Conservation (phyloP, 306 rosid species). For the Pterocarpus macrocarpus region DNA sequence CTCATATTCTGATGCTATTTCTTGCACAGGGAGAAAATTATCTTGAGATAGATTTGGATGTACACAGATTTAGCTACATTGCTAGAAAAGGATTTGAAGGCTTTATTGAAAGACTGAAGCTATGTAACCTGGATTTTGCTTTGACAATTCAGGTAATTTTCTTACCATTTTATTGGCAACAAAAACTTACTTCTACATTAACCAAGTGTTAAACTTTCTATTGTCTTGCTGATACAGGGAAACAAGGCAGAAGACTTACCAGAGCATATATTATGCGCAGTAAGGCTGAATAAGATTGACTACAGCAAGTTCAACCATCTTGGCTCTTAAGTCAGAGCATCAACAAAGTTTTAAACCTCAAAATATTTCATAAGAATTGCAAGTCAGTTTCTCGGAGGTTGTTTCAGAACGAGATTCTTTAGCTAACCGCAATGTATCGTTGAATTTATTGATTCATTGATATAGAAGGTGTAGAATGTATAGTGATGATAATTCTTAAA, state of each 20-base stretch:
- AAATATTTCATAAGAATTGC: constrained; percentile 24
- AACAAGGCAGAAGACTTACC: constrained; percentile 92
- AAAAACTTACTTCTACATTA: constrained; percentile 13
- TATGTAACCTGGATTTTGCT: constrained; percentile 76
- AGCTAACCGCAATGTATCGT: constrained; percentile 35
- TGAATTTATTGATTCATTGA: constrained; percentile 39
- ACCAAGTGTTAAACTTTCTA: background rate
- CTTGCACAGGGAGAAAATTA: constrained; percentile 90
- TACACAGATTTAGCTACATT: constrained; percentile 91
- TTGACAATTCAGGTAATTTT: constrained; percentile 90
- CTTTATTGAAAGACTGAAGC: constrained; percentile 80
- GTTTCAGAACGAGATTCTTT: constrained; percentile 31
- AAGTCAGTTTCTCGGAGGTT: constrained; percentile 27
- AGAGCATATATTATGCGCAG: constrained; percentile 78
- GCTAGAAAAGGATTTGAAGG: constrained; percentile 95
- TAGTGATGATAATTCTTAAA: constrained; percentile 17
- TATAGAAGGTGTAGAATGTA: constrained; percentile 39
- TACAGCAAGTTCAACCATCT: constrained; percentile 60
- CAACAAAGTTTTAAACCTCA: constrained; percentile 24
- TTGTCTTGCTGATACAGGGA: constrained; percentile 60
- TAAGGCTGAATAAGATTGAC: constrained; percentile 78
- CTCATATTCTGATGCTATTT: constrained; percentile 28
- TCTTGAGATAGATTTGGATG: constrained; percentile 94
- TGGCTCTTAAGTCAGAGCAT: constrained; percentile 51
- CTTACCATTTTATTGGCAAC: constrained; percentile 22